These are phyloP conservation scores for Polygonum maritimum DNA, from an alignment of 148 eudicot genomes.

Conservation along the genomic window DNA sequence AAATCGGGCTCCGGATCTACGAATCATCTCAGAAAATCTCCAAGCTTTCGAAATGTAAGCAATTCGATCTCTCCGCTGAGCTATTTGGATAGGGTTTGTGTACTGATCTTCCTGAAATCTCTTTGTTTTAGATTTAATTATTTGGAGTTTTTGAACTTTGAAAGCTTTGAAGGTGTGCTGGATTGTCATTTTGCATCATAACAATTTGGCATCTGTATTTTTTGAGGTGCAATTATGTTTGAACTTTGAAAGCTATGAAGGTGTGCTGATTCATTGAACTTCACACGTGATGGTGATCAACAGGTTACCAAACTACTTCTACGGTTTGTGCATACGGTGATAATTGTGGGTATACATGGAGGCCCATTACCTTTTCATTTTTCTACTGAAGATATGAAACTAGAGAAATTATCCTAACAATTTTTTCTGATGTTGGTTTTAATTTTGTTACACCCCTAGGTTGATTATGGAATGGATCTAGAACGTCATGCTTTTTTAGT, in stretches of 20 bases:
- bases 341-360: not conserved
- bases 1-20: constrained; percentile 55
- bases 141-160: not conserved
- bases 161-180: not conserved
- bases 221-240: not conserved
- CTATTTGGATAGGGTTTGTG: not conserved
- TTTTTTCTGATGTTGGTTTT: not conserved
- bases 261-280: no score
- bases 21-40: constrained; percentile 58
- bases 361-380: not conserved
- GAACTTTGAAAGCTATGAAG: no score
- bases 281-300: constrained; percentile 51
- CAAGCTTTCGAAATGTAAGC: constrained; percentile 56
- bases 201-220: not conserved
- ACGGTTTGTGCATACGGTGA: constrained; percentile 58
- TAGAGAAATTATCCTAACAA: not conserved
- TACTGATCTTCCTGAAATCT: not conserved
- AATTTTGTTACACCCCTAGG: constrained; percentile 27
- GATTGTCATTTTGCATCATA: not conserved
- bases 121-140: not conserved
- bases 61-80: not conserved
- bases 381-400: not conserved
- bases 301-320: constrained; percentile 35
- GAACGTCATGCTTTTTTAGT: constrained; percentile 51
- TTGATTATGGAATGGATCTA: constrained; percentile 45